phyloP scores from a whole-genome alignment of 2,329 filamentous ascomycete genomes.

The Phoma sp. region DNA sequence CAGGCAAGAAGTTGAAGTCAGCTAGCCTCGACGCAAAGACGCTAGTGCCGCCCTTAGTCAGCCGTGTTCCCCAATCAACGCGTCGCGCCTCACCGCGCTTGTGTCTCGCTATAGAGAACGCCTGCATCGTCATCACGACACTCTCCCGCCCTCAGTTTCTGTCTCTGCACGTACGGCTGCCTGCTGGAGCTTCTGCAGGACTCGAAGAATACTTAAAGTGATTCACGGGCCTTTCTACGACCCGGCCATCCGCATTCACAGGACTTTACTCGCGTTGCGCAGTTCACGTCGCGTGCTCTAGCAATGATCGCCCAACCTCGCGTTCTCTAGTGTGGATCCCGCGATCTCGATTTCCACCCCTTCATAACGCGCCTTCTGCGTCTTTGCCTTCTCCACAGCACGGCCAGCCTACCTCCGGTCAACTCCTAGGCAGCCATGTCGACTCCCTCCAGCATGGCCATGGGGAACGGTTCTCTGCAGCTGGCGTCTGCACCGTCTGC shows the following conservation, averaged over 20 bases:
- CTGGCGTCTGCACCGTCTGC: slow-evolving; percentile 25
- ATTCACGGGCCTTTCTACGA: slow-evolving; percentile 11
- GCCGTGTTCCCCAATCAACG: slow-evolving; percentile 32
- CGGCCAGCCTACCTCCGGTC: slow-evolving; percentile 22
- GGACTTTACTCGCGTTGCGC: slow-evolving; percentile 20
- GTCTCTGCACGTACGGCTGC: slow-evolving; percentile 23
- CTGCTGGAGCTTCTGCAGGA: slow-evolving; percentile 9
- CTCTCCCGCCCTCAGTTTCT: slow-evolving; percentile 19
- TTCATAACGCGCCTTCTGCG: slow-evolving; percentile 26
- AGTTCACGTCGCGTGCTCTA: slow-evolving; percentile 38
- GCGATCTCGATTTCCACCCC: slow-evolving; percentile 27
- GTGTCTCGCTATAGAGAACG: slow-evolving; percentile 22
- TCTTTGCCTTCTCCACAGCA: slow-evolving; percentile 21
- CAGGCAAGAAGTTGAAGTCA: slow-evolving; percentile 34
- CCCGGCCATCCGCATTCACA: slow-evolving; percentile 8
- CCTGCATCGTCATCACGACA: slow-evolving; percentile 10
- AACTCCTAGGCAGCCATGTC: slow-evolving; percentile 42
- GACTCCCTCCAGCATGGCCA: slow-evolving; percentile 33
- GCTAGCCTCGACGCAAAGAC: slow-evolving; percentile 13
- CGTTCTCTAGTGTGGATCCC: slow-evolving; percentile 25
- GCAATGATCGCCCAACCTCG: slow-evolving; percentile 47
- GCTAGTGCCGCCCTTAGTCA: slow-evolving; percentile 3
- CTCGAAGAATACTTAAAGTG: slow-evolving; percentile 1
- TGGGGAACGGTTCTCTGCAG: slow-evolving; percentile 32
- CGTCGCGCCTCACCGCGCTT: slow-evolving; percentile 28